Base-by-base conservation (phyloP, 2,329 filamentous ascomycete species). In the Colletotrichum sidae region DNA sequence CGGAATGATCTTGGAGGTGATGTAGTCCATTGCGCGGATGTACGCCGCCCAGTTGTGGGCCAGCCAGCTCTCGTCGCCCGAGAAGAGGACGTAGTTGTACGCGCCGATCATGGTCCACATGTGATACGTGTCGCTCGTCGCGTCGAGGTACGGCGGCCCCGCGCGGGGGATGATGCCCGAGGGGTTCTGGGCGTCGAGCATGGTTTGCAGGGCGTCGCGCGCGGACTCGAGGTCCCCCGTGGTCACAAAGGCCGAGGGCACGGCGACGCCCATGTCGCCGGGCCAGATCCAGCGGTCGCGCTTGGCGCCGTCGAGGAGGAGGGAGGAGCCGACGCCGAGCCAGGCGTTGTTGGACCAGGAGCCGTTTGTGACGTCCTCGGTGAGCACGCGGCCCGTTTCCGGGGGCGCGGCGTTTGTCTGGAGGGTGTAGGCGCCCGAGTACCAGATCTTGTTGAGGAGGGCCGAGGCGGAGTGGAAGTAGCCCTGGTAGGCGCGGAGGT, bases 281-380 rank as follows among this genome's bases (percentile, higher is more conserved):
- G 87, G 83, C 86, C 86, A 90, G 2, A 89, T 83, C 15, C 86
- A 76, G 8, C 85, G 80, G 69, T 89, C 87, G 38, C 87, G 79
- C 71, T 89, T 89, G 1, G 85, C 84, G 12, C 86, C 87, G 71
- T 89, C 86, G 1, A 74, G 70, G 0, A 73, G 72, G n/a, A 76
- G 74, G n/a, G 73, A 70, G 12, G 67, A 68, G 12, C 75, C 74
- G 3, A 71, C 68, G n/a, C 72, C 70, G n/a, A 77, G 71, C 39
- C 72, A 76, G 55, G 72, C 74, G 57, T 77, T 75, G 56, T 74
- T 74, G 56, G 72, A 73, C 75, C 75, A 77, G 13, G 60, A 55
- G n/a, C 56, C 61, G 15, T 55, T 47, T 17, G 42, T 15, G 54
- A 62, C 45, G 63, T 69, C 44, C 66, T 70, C 35, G 52, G 68